A percentile compares a stretch with the other conserved stretches of the same genome.
phyloP scores from a whole-genome alignment of 1,284 basidiomycete genomes.

The Cystobasidiaceae sp. region DNA sequence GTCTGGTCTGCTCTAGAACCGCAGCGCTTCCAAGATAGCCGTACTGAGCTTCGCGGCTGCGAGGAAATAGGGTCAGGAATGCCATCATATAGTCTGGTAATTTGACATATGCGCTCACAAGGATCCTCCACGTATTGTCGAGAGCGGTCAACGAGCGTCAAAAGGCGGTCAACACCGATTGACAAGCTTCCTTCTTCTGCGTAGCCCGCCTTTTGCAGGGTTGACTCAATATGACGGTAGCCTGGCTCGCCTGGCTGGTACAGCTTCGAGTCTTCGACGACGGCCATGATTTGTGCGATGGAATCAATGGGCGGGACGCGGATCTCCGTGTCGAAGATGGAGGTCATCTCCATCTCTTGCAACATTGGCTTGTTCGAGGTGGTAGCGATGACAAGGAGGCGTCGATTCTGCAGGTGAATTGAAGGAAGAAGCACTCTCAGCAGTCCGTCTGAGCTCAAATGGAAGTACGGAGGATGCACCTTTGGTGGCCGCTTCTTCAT shows the following conservation, averaged over 20 bases:
- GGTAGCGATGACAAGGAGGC: conserved; percentile 86
- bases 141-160: conserved; percentile 93
- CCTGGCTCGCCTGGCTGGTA: conserved; percentile 59
- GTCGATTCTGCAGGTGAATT: conserved; percentile 64
- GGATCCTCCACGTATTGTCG: conserved; percentile 59
- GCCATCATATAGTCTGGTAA: neutral
- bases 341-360: conserved; percentile 80
- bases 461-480: conserved; percentile 50
- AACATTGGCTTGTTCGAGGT: conserved; percentile 83
- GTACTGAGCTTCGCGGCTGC: conserved; percentile 12
- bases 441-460: neutral
- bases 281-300: conserved; percentile 65
- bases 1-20: too few species aligned
- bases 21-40: conserved; percentile 3
- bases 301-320: conserved; percentile 75
- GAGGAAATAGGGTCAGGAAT: neutral
- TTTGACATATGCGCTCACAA: neutral
- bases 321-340: conserved; percentile 84
- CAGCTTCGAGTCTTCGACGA: conserved; percentile 76
- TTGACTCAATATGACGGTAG: conserved; percentile 58
- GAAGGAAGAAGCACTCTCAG: neutral
- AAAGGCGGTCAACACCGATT: conserved; percentile 89
- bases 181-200: conserved; percentile 50
- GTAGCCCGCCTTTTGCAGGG: conserved; percentile 73
- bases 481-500: conserved; percentile 88